Evolutionary conservation across 257 asterid species (phyloP).

Genomic region (Capsicum pubescens): DNA sequence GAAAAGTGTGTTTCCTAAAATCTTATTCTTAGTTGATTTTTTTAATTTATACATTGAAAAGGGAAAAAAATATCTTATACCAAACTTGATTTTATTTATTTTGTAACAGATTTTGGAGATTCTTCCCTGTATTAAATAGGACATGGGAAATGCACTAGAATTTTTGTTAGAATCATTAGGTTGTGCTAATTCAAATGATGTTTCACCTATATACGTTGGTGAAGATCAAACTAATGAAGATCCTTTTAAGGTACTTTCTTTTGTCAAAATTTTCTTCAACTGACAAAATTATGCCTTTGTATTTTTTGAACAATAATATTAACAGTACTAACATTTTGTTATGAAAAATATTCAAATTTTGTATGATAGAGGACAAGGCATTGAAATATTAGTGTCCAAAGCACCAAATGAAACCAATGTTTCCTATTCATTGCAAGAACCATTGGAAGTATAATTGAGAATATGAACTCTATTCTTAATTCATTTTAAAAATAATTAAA

Average conservation of each 20-base stretch:
- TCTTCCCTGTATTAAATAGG: constrained; percentile 58
- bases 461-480: background rate
- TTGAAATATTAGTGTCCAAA: constrained; percentile 71
- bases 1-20: no score
- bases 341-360: constrained; percentile 47
- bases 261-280: background rate
- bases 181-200: no score
- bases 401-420: constrained; percentile 72
- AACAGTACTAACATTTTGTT: background rate
- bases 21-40: no score
- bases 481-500: background rate
- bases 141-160: no score
- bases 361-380: constrained; percentile 65
- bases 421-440: constrained; percentile 69
- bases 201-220: no score
- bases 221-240: constrained; percentile 59
- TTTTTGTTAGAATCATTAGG: no score
- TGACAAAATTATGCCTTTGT: background rate
- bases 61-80: background rate
- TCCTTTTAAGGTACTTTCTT: constrained; percentile 61
- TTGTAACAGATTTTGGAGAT: constrained; percentile 66
- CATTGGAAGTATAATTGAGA: constrained; percentile 45
- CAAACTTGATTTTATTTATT: background rate
- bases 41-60: background rate
- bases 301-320: background rate